These are phyloP conservation scores for Elsinoe necatrix DNA, from an alignment of 2,329 filamentous ascomycete species.

Conservation along the genomic window DNA sequence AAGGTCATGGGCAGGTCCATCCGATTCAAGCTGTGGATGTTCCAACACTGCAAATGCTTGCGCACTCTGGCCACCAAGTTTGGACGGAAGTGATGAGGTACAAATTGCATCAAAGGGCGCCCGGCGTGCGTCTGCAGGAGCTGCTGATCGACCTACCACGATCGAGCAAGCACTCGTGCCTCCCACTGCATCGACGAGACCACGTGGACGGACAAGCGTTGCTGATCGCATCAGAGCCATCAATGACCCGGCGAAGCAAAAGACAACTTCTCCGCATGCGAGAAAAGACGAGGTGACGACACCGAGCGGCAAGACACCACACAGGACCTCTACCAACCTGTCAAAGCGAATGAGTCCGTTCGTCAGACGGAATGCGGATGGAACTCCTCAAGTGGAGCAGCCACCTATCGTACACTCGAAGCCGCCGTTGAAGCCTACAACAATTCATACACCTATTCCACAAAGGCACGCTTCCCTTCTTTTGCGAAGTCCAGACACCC, in stretches of 20 bases:
- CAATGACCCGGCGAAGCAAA: conserved; percentile 12
- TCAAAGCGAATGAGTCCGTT: conserved; percentile 15
- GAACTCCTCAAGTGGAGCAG: not conserved
- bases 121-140: conserved; percentile 1
- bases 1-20: conserved; percentile 15
- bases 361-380: conserved; percentile 13
- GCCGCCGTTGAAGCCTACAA: conserved; percentile 6
- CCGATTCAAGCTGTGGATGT: conserved; percentile 9
- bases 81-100: conserved; percentile 4
- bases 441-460: conserved; percentile 16
- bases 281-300: not conserved
- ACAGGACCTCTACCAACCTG: not conserved
- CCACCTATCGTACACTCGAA: conserved; percentile 9
- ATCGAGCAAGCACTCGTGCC: conserved; percentile 1
- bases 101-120: not conserved
- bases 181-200: not conserved
- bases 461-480: conserved; percentile 9
- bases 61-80: not conserved
- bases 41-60: not conserved
- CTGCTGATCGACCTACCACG: not conserved
- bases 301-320: not conserved
- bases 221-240: conserved; percentile 18
- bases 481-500: not conserved
- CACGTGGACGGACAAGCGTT: conserved; percentile 14
- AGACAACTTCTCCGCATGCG: not conserved